Conservation (phyloP, 495 filamentous ascomycete species). For the Aspergillus mulundensis region DNA sequence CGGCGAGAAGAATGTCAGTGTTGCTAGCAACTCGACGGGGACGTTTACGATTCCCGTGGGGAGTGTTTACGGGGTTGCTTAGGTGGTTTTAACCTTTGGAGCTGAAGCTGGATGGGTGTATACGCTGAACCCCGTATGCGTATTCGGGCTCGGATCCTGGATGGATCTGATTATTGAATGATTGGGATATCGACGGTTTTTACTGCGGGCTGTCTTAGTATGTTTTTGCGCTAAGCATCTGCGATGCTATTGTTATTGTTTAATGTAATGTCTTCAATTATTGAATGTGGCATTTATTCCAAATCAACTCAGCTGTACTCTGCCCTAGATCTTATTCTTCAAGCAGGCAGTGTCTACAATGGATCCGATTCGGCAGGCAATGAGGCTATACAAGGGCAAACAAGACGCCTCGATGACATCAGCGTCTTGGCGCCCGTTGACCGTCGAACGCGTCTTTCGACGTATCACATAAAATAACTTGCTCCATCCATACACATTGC, state of each 20-base stretch:
- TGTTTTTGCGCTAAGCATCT: neutral
- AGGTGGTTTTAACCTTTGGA: neutral
- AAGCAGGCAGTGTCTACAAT: no score
- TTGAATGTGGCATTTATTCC: neutral
- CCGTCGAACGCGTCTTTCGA: neutral
- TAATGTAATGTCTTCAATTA: neutral
- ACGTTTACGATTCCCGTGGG: conserved; percentile 24
- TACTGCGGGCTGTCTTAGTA: neutral
- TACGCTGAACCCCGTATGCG: no score
- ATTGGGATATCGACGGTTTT: neutral
- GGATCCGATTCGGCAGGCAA: no score
- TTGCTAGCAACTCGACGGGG: conserved; percentile 13
- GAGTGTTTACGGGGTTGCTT: conserved; percentile 27
- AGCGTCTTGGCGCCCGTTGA: conserved; percentile 4
- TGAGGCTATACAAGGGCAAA: neutral
- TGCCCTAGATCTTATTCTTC: no score
- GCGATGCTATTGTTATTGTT: neutral
- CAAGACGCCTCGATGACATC: conserved; percentile 4
- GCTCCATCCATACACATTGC: neutral
- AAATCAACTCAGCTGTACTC: no score
- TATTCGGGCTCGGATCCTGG: neutral
- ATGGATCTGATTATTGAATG: neutral
- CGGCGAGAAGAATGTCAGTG: conserved; percentile 12
- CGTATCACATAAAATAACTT: neutral
- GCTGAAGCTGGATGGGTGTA: neutral